phyloP scores from a whole-genome alignment of 306 rosid genomes.

The Purshia tridentata region DNA sequence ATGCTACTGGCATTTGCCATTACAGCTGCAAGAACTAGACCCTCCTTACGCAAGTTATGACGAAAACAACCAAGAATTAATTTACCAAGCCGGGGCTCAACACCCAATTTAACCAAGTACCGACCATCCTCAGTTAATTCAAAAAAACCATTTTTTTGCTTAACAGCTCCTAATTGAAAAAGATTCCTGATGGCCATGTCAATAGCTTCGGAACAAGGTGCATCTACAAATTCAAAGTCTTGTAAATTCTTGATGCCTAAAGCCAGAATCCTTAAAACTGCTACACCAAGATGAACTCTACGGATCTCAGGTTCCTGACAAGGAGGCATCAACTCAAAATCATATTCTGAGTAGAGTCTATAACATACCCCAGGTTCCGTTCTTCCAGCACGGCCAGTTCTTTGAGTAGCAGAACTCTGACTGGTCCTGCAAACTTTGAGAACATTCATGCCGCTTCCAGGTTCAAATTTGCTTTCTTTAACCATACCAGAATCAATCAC shows the following conservation, averaged over 20 bases:
- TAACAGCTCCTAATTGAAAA: slow-evolving; percentile 69
- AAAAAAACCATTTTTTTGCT: slow-evolving; percentile 35
- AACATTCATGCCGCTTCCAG: slow-evolving; percentile 84
- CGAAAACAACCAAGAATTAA: slow-evolving; percentile 65
- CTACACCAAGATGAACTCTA: slow-evolving; percentile 96
- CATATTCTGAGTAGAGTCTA: slow-evolving; percentile 78
- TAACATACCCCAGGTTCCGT: slow-evolving; percentile 90
- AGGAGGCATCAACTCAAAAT: slow-evolving; percentile 60
- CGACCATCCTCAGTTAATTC: slow-evolving; percentile 69
- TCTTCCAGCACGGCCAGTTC: slow-evolving; percentile 98
- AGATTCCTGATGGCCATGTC: slow-evolving; percentile 80
- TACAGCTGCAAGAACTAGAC: slow-evolving; percentile 79
- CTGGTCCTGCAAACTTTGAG: slow-evolving; percentile 85
- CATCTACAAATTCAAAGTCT: slow-evolving; percentile 86
- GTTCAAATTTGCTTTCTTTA: slow-evolving; percentile 84
- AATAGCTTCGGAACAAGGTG: slow-evolving; percentile 79
- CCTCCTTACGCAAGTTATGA: slow-evolving; percentile 65
- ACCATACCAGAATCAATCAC: slow-evolving; percentile 84
- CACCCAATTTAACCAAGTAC: slow-evolving; percentile 70
- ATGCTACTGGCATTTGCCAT: slow-evolving; percentile 88
- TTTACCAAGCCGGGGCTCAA: slow-evolving; percentile 97
- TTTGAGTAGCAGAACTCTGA: slow-evolving; percentile 88
- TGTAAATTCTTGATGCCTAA: slow-evolving; percentile 67
- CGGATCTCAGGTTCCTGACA: slow-evolving; percentile 96
- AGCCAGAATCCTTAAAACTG: slow-evolving; percentile 86